phyloP scores from a whole-genome alignment of 805 yeast species.

The Kodamaea kakaduensis region DNA sequence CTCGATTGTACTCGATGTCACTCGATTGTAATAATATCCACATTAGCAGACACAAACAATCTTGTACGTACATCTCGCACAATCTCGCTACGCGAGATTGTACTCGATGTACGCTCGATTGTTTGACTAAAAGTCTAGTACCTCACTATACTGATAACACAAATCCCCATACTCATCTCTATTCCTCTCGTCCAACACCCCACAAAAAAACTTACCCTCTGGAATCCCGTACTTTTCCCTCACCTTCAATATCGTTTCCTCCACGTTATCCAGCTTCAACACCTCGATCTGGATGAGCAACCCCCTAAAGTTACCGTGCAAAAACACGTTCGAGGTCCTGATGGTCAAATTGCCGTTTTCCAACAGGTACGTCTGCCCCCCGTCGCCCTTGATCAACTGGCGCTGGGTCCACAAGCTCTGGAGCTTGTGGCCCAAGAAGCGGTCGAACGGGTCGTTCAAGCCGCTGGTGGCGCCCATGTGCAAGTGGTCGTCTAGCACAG shows the following conservation, averaged over 20 bases:
- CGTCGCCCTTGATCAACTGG: slow-evolving; percentile 70
- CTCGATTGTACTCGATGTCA: too few relatives aligned
- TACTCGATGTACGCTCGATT: too few relatives aligned
- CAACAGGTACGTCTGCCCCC: slow-evolving; percentile 62
- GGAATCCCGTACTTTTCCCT: slow-evolving; percentile 37
- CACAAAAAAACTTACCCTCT: slow-evolving; percentile 31
- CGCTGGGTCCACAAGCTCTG: slow-evolving; percentile 67
- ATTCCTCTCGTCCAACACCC: slow-evolving; percentile 23
- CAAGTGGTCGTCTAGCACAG: slow-evolving; percentile 35
- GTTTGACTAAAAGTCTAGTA: slow-evolving; percentile 30
- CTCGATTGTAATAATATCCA: not conserved
- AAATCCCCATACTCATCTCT: slow-evolving; percentile 37
- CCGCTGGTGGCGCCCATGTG: slow-evolving; percentile 54
- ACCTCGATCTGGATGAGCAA: slow-evolving; percentile 57
- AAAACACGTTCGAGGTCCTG: slow-evolving; percentile 64
- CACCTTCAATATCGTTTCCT: slow-evolving; percentile 23
- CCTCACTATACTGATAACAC: slow-evolving; percentile 40
- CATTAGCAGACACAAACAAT: not conserved
- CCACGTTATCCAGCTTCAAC: slow-evolving; percentile 12
- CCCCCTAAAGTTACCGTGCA: slow-evolving; percentile 73
- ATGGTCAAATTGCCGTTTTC: slow-evolving; percentile 50
- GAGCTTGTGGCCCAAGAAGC: slow-evolving; percentile 51
- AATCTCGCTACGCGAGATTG: too few relatives aligned
- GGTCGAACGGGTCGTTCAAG: slow-evolving; percentile 54
- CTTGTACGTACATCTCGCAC: too few relatives aligned